These are phyloP conservation scores for Quillaja saponaria DNA, from an alignment of 306 rosid species.

Conservation along the genomic window DNA sequence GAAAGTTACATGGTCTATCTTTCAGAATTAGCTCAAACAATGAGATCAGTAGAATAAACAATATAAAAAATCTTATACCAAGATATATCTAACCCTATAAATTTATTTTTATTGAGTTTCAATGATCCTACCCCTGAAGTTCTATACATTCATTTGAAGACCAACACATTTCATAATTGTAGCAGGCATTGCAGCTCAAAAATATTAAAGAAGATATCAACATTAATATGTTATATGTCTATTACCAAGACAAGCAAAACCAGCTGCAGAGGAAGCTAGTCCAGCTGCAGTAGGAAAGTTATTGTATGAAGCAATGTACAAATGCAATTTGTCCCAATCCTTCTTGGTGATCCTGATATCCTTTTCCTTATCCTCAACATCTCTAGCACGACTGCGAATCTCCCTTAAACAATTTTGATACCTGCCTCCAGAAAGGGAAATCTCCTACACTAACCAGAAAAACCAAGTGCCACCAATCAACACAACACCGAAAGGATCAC, in stretches of 20 bases:
- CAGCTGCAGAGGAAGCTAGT: conserved; percentile 97
- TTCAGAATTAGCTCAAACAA: background rate
- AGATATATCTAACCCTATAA: too few relatives aligned
- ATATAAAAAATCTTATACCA: too few relatives aligned
- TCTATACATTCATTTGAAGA: too few relatives aligned
- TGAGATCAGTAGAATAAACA: background rate
- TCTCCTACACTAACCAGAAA: conserved; percentile 81
- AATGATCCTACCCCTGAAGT: too few relatives aligned
- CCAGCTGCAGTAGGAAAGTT: conserved; percentile 99
- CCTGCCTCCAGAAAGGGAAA: conserved; percentile 90
- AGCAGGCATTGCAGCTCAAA: too few relatives aligned
- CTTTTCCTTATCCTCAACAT: conserved; percentile 74
- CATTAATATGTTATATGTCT: conserved; percentile 9
- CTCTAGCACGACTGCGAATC: conserved; percentile 77
- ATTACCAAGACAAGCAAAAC: conserved; percentile 93
- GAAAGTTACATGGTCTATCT: too few relatives aligned
- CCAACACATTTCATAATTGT: too few relatives aligned
- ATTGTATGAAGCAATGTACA: conserved; percentile 88
- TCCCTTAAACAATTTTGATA: conserved; percentile 88
- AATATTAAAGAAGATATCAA: background rate
- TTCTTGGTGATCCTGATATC: conserved; percentile 70
- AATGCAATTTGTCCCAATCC: conserved; percentile 78
- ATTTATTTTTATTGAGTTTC: too few relatives aligned
- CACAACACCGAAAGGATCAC: conserved; percentile 12
- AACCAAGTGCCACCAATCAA: conserved; percentile 47